These are phyloP conservation scores for Prunus mira DNA, from an alignment of 306 rosid genomes.

Conservation along the genomic window DNA sequence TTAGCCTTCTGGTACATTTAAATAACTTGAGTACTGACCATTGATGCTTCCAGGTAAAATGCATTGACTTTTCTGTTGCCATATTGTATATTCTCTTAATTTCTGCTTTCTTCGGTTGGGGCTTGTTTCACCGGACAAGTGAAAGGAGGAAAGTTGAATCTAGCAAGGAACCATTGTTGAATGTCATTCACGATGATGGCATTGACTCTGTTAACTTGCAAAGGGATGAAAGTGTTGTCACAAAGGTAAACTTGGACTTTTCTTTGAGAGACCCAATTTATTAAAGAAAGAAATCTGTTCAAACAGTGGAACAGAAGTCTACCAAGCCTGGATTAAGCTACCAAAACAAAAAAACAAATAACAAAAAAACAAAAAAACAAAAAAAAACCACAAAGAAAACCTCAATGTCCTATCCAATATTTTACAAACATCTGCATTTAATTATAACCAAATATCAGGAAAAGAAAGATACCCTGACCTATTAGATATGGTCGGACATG, in stretches of 20 bases:
- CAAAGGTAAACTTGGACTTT: slow-evolving; percentile 40
- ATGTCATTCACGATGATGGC: slow-evolving; percentile 40
- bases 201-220: slow-evolving; percentile 35
- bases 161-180: slow-evolving; percentile 58
- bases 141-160: slow-evolving; percentile 50
- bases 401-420: too few species aligned
- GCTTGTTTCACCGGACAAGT: slow-evolving; percentile 46
- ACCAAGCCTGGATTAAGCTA: too few species aligned
- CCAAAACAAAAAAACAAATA: too few species aligned
- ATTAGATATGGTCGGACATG: too few species aligned
- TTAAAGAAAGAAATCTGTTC: too few species aligned
- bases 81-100: slow-evolving; percentile 60
- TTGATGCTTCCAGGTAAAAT: slow-evolving; percentile 57
- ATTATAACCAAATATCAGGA: too few species aligned
- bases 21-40: slow-evolving; percentile 21
- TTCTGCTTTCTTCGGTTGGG: slow-evolving; percentile 73
- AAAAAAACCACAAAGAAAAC: too few species aligned
- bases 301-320: too few species aligned
- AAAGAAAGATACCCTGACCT: too few species aligned
- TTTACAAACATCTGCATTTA: too few species aligned
- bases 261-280: not conserved
- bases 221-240: slow-evolving; percentile 39
- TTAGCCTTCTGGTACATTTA: slow-evolving; percentile 19
- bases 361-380: too few species aligned
- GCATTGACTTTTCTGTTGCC: slow-evolving; percentile 72